Evolutionary conservation across 805 yeast genomes (phyloP).

Genomic region (Saturnispora besseyi): DNA sequence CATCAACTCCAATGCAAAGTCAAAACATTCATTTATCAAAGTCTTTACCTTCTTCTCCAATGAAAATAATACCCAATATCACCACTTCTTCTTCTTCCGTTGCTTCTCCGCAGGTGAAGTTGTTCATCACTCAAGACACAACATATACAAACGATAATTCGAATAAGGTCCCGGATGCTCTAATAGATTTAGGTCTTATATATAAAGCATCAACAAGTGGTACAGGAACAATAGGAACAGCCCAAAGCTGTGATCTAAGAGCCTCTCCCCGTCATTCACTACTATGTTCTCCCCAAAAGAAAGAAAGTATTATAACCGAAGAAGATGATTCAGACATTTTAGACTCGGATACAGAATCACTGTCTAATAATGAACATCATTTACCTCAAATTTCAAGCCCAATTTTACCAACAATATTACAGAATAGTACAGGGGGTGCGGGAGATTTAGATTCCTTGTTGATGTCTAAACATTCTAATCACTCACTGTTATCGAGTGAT

Average conservation of each 20-base stretch:
- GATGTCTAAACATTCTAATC: neutral
- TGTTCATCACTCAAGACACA: neutral
- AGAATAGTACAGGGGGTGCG: neutral
- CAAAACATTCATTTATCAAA: slow-evolving; percentile 11
- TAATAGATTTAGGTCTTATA: slow-evolving; percentile 29
- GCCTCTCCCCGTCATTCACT: slow-evolving; percentile 23
- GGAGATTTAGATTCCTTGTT: slow-evolving; percentile 16
- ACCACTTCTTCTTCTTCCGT: neutral
- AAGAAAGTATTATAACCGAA: slow-evolving; percentile 25
- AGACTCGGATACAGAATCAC: neutral
- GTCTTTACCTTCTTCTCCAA: slow-evolving; percentile 20
- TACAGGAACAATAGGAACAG: neutral
- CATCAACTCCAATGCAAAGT: slow-evolving; percentile 13
- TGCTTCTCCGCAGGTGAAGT: neutral
- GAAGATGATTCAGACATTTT: slow-evolving; percentile 19
- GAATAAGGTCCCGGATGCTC: slow-evolving; percentile 23
- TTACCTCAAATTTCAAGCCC: neutral
- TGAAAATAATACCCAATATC: slow-evolving; percentile 8
- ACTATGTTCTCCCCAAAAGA: slow-evolving; percentile 25
- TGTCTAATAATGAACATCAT: neutral
- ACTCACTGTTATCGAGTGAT: neutral
- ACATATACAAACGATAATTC: neutral
- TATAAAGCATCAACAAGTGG: slow-evolving; percentile 10
- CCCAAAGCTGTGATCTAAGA: slow-evolving; percentile 13
- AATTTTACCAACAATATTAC: neutral